A percentile compares a stretch with the other conserved stretches of the same genome.
Conservation (phyloP, 768 basidiomycete species). For the Russula compacta region DNA sequence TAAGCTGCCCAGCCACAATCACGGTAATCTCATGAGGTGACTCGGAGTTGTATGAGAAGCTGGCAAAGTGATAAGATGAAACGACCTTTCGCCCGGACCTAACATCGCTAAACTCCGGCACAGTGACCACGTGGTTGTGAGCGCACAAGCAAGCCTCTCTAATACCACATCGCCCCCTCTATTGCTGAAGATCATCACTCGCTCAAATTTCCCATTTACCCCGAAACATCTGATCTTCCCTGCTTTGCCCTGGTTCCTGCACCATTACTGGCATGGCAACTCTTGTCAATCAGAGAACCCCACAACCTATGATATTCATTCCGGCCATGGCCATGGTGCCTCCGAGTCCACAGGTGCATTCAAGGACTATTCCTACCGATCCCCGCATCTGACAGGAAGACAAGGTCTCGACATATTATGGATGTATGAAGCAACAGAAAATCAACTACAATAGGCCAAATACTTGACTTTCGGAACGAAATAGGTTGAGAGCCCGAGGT, state of each 20-base stretch:
- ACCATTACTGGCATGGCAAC: neutral
- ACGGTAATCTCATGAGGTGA: neutral
- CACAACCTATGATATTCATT: neutral
- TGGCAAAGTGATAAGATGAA: too few relatives aligned
- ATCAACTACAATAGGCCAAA: neutral
- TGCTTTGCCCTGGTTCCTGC: constrained; percentile 1
- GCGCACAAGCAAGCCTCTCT: neutral
- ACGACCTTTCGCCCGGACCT: neutral
- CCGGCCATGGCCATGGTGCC: neutral
- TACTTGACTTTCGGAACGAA: neutral
- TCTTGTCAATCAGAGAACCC: neutral
- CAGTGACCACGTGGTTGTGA: neutral
- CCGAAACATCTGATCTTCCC: neutral
- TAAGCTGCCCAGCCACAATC: neutral
- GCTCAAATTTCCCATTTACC: neutral
- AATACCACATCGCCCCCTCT: neutral
- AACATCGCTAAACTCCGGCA: neutral
- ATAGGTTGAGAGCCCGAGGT: neutral
- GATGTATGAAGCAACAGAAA: neutral
- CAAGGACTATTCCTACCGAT: neutral
- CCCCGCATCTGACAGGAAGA: neutral
- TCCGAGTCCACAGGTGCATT: neutral
- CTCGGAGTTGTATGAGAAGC: neutral
- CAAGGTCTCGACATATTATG: neutral
- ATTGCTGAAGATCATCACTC: neutral